Base-by-base conservation (phyloP, 306 rosid species). In the Dryas alaskensis region DNA sequence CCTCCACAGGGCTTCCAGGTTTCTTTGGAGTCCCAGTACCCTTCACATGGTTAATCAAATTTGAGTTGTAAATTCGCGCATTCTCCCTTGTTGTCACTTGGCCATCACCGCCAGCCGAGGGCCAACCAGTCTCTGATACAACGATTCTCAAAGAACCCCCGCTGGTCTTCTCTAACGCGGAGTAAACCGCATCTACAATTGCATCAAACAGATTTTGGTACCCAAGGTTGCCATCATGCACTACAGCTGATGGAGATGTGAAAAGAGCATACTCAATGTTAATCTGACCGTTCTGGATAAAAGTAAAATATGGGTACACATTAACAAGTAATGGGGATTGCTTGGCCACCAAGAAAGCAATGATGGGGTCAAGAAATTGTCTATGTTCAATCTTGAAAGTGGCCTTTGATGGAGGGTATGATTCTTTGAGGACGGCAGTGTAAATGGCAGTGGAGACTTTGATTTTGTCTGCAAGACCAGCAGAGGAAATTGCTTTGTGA, bases 51-150 rank as follows among this genome's bases (percentile, higher is more conserved):
- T 67, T 16, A 45, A 83, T 58, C 73, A 87, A 48, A 1, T 83
- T 85, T 5, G 72, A 76, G 10, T 82, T 80, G 11, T 84, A 86
- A 52, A 76, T 82, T 55, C 76, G 69, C 11, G 87, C 89, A 70
- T 82, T 80, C 0, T 79, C 83, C 10, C 71, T 60, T 4, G 81
- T 60, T 47, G 90, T 74, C 13, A 52, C 52, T 12, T 75, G 48
- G 4, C 64, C 81, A 1, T 16, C 54, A 12, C 90, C 87, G 3
- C 83, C 84, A 3, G 60, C 67, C 3, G 90, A 80, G 8, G 92
- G 90, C 87, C 90, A 88, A 7, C 89, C 90, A 39, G 61, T 80
- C 69, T 88, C 86, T 0, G 92, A 75, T 37, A 82, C 86, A 37
- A 84, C 87, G 3, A 86, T 65, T 58, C 74, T 74, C 71, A 84